Evolutionary conservation across 129 eudicot species (phyloP), one percentile per base, ranked within the genome.

Genomic region (Centella asiatica): DNA sequence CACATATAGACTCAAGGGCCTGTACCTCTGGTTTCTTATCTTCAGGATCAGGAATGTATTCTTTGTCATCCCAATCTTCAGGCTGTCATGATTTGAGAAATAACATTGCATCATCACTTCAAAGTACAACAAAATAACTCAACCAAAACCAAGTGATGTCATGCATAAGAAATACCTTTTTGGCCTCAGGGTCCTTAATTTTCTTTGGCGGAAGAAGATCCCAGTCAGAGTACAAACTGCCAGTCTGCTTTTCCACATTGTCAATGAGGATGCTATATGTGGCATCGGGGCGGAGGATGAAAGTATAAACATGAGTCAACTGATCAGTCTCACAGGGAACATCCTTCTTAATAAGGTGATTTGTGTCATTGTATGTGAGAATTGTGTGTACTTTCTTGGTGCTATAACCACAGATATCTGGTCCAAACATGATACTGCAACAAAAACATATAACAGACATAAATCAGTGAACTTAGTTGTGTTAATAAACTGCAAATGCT

Each of bases 401-500:
- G 72, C 69, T 80, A 69, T 86, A 90, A 33, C 97, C 97, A 69
- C 97, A 90, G 62, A 90, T 90, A 73, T 90, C 95, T 56, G 97
- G 98, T 62, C 98, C 98, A 72, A 92, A 92, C 98, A 92, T 92
- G 66, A 92, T 87, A 58, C 95, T 89, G n/a, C n/a, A n/a, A n/a
- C 78, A 74, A 78, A 18, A 54, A 69, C 55, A 23, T 36, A 71
- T 18, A 44, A 11, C 6, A 64, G 31, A 13, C 2, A n/a, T 18
- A 55, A 45, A 46, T 79, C 46, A 78, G 77, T 32, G 46, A 63
- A 31, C 22, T n/a, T 32, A 49, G 65, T 22, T 12, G 1, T 10
- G 4, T 28, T 55, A 17, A 29, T 12, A 36, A 2, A 17, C 60
- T 15, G 1, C 28, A 29, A 4, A 6, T 5, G n/a, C n/a, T n/a